Evolutionary conservation across 176 grass and related monocot genomes (phyloP).

Genomic region (Rhipidocladum racemiflorum): DNA sequence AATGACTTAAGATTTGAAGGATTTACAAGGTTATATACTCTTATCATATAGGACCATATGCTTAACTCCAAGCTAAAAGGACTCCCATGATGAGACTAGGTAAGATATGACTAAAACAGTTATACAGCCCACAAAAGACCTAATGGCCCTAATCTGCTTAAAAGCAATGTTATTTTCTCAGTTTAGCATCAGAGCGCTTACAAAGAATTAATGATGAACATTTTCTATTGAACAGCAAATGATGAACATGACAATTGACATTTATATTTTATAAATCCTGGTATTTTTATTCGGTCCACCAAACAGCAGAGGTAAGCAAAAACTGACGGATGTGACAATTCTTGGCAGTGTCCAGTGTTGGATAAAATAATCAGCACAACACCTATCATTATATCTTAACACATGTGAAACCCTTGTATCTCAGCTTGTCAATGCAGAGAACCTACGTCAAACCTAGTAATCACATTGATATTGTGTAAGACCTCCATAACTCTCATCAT

Average conservation of each 20-base stretch:
- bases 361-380: not conserved
- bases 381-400: not conserved
- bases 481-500: not conserved
- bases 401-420: not conserved
- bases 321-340: too few species aligned
- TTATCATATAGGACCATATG: not conserved
- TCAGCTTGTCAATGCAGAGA: not conserved
- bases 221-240: not conserved
- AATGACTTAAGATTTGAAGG: not conserved
- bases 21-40: not conserved
- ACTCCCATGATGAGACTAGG: not conserved
- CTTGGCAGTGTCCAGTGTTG: not conserved
- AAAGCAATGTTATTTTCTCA: not conserved
- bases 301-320: too few species aligned
- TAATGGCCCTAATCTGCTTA: not conserved
- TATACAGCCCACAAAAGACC: not conserved
- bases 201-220: not conserved
- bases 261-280: not conserved
- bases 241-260: not conserved
- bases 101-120: not conserved
- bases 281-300: not conserved
- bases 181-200: not conserved
- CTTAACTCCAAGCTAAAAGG: not conserved
- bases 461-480: not conserved
- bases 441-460: not conserved